Percentiles rank a stretch among this genome's conserved stretches.
These are phyloP conservation scores for Pseudogymnoascus sp. DNA, from an alignment of 2,329 filamentous ascomycete genomes.

Conservation along the genomic window DNA sequence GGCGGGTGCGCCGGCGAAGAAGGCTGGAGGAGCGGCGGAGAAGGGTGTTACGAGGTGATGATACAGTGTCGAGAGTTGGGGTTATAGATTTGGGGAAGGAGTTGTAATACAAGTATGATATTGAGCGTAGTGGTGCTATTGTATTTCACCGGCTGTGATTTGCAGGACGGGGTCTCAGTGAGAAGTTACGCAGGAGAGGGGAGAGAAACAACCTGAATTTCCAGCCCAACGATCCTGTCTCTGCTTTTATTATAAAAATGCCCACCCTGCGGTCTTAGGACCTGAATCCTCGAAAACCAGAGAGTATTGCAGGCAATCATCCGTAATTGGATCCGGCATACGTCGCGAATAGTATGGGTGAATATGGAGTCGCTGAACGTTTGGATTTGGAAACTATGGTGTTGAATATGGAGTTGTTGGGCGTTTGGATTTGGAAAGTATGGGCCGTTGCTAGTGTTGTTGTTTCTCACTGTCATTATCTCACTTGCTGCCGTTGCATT, in stretches of 20 bases:
- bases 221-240: background rate
- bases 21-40: constrained; percentile 13
- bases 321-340: no score
- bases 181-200: background rate
- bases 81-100: background rate
- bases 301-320: no score
- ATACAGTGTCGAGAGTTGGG: background rate
- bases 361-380: no score
- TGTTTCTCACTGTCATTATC: no score
- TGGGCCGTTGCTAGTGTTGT: background rate
- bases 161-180: background rate
- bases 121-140: background rate
- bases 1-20: constrained; percentile 40
- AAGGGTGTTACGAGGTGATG: constrained; percentile 5
- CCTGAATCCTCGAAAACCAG: background rate
- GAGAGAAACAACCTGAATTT: background rate
- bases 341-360: no score
- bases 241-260: constrained; percentile 16
- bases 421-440: background rate
- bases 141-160: background rate
- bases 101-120: background rate
- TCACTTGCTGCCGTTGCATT: background rate
- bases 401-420: no score
- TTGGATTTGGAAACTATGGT: no score
- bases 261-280: constrained; percentile 11